Conservation (phyloP, 495 filamentous ascomycete species). For the Penicillium silybi region DNA sequence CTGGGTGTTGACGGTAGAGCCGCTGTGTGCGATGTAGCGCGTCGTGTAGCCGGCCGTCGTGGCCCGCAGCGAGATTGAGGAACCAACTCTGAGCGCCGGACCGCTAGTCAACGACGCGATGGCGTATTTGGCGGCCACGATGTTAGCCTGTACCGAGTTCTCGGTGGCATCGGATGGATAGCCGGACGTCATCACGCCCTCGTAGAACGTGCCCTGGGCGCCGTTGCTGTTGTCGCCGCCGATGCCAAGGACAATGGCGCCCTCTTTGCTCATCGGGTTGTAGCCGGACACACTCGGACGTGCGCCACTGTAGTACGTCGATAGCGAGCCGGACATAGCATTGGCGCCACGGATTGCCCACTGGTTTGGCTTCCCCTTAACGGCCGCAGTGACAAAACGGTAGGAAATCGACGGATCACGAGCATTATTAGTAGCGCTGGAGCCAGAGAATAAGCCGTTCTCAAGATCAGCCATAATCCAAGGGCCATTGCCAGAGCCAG, state of each 20-base stretch:
- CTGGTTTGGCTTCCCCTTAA: constrained; percentile 48
- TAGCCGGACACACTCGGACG: constrained; percentile 48
- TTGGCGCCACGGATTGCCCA: constrained; percentile 56
- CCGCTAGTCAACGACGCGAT: constrained; percentile 45
- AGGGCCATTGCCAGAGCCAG: constrained; percentile 49
- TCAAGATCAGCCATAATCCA: constrained; percentile 63
- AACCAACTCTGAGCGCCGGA: constrained; percentile 42
- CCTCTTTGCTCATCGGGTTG: constrained; percentile 58
- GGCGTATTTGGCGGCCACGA: constrained; percentile 53
- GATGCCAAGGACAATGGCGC: constrained; percentile 57
- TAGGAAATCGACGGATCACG: constrained; percentile 43
- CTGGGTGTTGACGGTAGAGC: constrained; percentile 45
- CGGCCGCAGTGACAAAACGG: constrained; percentile 49
- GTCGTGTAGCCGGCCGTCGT: constrained; percentile 49
- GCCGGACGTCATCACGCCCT: constrained; percentile 57
- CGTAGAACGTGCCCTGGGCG: constrained; percentile 59
- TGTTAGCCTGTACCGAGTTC: constrained; percentile 53
- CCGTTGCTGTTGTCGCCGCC: constrained; percentile 54
- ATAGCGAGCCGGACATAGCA: constrained; percentile 48
- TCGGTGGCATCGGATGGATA: constrained; percentile 55
- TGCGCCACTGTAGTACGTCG: constrained; percentile 51
- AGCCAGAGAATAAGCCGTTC: constrained; percentile 54
- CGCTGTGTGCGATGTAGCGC: constrained; percentile 49
- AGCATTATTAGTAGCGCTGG: constrained; percentile 33
- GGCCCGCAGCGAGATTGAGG: constrained; percentile 45